Evolutionary conservation across 2,329 filamentous ascomycete genomes (phyloP).

Genomic region (Trichoderma breve): DNA sequence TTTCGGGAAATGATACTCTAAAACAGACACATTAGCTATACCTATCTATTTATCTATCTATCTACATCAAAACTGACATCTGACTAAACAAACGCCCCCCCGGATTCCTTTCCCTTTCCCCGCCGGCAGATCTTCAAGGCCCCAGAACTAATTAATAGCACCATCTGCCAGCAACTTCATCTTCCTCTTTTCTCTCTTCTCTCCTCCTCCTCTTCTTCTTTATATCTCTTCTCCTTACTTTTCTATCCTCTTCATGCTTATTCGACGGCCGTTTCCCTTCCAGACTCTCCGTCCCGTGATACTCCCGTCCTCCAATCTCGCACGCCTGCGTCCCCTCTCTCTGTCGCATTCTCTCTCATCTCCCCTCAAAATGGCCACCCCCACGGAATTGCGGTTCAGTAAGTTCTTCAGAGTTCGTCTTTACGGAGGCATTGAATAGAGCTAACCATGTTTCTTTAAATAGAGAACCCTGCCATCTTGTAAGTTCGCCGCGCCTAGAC

Average conservation of each 20-base stretch:
- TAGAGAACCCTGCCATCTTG: constrained; percentile 53
- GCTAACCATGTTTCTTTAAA: not conserved
- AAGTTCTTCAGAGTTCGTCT: constrained; percentile 21
- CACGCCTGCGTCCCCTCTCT: not conserved
- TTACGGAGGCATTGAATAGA: not conserved
- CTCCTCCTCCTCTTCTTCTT: not conserved
- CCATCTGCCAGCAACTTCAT: not conserved
- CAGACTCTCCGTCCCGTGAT: not conserved
- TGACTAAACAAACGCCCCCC: not conserved
- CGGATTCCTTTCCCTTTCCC: not conserved
- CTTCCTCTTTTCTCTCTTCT: not conserved
- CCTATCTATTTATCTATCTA: too few relatives aligned
- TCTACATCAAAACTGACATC: not conserved
- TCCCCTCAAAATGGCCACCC: not conserved
- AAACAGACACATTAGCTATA: too few relatives aligned
- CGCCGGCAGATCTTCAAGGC: not conserved
- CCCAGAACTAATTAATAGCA: not conserved
- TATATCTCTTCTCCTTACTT: too few relatives aligned
- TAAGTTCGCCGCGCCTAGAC: constrained; percentile 32
- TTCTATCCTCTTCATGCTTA: not conserved
- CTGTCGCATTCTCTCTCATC: not conserved
- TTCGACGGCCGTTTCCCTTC: not conserved
- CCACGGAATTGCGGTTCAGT: constrained; percentile 35
- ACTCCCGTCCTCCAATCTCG: not conserved
- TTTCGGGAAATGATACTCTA: not conserved